Evolutionary conservation across 2,329 filamentous ascomycete species (phyloP).

Genomic region (Epichloe uncinata): DNA sequence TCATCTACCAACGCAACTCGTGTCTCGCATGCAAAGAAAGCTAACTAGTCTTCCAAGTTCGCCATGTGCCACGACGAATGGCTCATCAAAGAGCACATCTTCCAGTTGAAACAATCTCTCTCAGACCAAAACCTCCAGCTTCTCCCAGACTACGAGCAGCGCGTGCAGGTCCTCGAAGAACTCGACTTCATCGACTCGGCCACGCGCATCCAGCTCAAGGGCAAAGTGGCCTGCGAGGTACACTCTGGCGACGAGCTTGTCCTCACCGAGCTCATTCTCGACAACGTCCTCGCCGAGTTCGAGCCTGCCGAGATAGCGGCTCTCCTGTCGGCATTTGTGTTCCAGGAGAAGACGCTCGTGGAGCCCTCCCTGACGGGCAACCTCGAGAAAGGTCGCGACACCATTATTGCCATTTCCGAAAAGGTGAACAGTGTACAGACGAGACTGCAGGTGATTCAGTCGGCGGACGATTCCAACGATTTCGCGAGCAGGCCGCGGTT

Average conservation of each 20-base stretch:
- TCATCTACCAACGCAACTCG: too few relatives aligned
- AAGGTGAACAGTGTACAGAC: slow-evolving; percentile 87
- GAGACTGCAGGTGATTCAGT: slow-evolving; percentile 81
- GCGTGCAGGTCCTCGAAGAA: slow-evolving; percentile 82
- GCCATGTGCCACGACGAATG: slow-evolving; percentile 95
- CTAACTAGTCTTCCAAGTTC: slow-evolving; percentile 43
- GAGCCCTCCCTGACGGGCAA: slow-evolving; percentile 69
- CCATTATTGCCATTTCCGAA: slow-evolving; percentile 80
- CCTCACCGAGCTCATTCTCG: slow-evolving; percentile 86
- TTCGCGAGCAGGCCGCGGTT: slow-evolving; percentile 81
- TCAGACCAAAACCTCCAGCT: slow-evolving; percentile 95
- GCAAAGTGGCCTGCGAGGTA: slow-evolving; percentile 96
- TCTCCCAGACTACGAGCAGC: slow-evolving; percentile 91
- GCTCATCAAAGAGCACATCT: slow-evolving; percentile 89
- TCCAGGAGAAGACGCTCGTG: slow-evolving; percentile 87
- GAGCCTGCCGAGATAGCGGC: slow-evolving; percentile 95
- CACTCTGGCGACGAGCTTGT: slow-evolving; percentile 95
- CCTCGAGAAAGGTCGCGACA: slow-evolving; percentile 69
- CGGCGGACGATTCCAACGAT: slow-evolving; percentile 81
- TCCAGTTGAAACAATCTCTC: slow-evolving; percentile 72
- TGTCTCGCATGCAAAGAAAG: neutral
- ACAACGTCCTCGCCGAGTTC: slow-evolving; percentile 91
- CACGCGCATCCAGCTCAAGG: slow-evolving; percentile 84
- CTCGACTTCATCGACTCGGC: slow-evolving; percentile 83
- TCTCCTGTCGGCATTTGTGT: slow-evolving; percentile 85